Percentiles rank a stretch among this genome's conserved stretches.
phyloP scores from a whole-genome alignment of 176 grass and related monocot species.

The Rhynchospora pubera region DNA sequence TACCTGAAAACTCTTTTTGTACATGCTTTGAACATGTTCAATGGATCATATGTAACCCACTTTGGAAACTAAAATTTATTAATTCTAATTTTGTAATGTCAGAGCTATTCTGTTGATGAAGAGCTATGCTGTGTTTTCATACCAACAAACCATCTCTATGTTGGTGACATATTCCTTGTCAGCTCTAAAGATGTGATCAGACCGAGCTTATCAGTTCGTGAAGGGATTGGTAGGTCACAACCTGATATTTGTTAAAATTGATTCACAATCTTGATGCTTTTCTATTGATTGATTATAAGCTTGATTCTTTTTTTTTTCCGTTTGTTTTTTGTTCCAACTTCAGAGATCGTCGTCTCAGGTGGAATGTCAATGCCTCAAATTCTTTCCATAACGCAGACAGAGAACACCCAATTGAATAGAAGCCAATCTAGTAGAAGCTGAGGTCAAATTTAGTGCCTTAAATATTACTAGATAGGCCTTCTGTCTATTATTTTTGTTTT shows the following conservation, averaged over 20 bases:
- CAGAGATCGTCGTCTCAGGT: slow-evolving; percentile 78
- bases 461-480: not conserved
- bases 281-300: not conserved
- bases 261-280: not conserved
- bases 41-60: not conserved
- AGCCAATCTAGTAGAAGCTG: slow-evolving; percentile 39
- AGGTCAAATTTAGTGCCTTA: slow-evolving; percentile 15
- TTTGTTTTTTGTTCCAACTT: slow-evolving; percentile 36
- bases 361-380: slow-evolving; percentile 59
- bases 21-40: not conserved
- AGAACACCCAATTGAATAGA: slow-evolving; percentile 31
- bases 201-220: slow-evolving; percentile 49
- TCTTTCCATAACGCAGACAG: slow-evolving; percentile 29
- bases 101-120: slow-evolving; percentile 69
- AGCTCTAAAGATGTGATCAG: slow-evolving; percentile 52
- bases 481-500: not conserved
- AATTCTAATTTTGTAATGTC: not conserved
- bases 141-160: slow-evolving; percentile 73
- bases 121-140: slow-evolving; percentile 66
- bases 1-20: slow-evolving; percentile 17
- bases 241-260: not conserved
- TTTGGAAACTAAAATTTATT: not conserved
- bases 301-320: not conserved
- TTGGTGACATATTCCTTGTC: slow-evolving; percentile 66
- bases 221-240: slow-evolving; percentile 62